Percentiles rank a stretch among this genome's conserved stretches.
phyloP scores from a whole-genome alignment of 2,329 filamentous ascomycete species.

The Ceratocystis destructans region DNA sequence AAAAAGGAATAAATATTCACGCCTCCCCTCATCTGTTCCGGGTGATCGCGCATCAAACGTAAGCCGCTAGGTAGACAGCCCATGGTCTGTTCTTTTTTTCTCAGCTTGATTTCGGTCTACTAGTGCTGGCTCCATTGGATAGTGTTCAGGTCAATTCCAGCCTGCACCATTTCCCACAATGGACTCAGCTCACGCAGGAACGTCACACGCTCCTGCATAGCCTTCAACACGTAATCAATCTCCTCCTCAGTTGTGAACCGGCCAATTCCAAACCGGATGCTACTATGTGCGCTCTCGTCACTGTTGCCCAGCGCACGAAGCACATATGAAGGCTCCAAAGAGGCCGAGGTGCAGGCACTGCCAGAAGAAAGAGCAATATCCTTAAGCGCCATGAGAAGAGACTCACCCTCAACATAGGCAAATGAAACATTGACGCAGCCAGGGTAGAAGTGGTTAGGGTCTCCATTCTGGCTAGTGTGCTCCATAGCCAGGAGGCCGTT shows the following conservation, averaged over 20 bases:
- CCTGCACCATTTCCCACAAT: constrained; percentile 94
- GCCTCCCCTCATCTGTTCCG: constrained; percentile 10
- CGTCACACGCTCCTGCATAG: constrained; percentile 75
- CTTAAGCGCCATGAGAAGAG: constrained; percentile 93
- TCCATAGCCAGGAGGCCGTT: constrained; percentile 77
- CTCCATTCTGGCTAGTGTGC: constrained; percentile 84
- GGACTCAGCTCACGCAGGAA: constrained; percentile 92
- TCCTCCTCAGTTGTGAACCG: constrained; percentile 90
- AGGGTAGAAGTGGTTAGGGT: constrained; percentile 70
- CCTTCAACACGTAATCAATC: constrained; percentile 95
- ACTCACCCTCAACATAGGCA: constrained; percentile 95
- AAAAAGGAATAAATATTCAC: constrained; percentile 10
- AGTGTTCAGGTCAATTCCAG: constrained; percentile 85
- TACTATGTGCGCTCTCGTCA: constrained; percentile 94
- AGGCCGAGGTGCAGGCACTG: constrained; percentile 93
- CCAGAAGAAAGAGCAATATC: constrained; percentile 95
- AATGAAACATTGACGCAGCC: constrained; percentile 98
- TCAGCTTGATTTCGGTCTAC: constrained; percentile 21
- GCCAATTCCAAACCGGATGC: constrained; percentile 93
- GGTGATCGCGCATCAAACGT: background rate
- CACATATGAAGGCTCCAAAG: constrained; percentile 91
- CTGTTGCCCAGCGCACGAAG: constrained; percentile 87
- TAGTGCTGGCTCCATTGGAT: constrained; percentile 98
- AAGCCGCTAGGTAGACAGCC: constrained; percentile 12
- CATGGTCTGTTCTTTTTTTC: background rate